Percentiles rank a stretch among this genome's conserved stretches.
phyloP scores from a whole-genome alignment of 306 rosid species.

The Senna tora region DNA sequence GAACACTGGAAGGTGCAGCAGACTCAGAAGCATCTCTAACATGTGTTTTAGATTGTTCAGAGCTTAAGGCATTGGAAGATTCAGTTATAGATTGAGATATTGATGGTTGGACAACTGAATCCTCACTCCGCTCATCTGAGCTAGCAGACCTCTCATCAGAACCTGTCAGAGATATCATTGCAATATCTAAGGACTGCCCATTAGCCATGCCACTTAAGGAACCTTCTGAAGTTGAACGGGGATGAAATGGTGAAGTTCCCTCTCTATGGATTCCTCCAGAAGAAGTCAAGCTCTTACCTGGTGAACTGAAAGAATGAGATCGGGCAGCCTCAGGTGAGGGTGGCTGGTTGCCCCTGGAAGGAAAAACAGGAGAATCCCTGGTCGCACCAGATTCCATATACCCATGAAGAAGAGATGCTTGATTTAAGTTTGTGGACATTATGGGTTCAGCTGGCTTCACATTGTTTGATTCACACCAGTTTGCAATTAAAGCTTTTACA shows the following conservation, averaged over 20 bases:
- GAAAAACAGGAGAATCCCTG: constrained; percentile 62
- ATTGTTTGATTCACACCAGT: constrained; percentile 88
- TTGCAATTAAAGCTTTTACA: constrained; percentile 85
- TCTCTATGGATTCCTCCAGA: constrained; percentile 58
- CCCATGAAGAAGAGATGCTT: constrained; percentile 62
- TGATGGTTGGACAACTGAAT: constrained; percentile 59
- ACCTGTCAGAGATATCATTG: constrained; percentile 50
- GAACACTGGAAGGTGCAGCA: constrained; percentile 54
- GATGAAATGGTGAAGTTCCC: constrained; percentile 73
- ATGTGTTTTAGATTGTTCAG: constrained; percentile 63
- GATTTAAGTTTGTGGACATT: constrained; percentile 53
- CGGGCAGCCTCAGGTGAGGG: constrained; percentile 65
- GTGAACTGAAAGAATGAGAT: constrained; percentile 63
- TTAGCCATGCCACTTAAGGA: constrained; percentile 58
- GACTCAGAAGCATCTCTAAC: constrained; percentile 68
- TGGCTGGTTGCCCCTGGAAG: constrained; percentile 60
- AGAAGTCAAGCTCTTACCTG: constrained; percentile 46
- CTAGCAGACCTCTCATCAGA: constrained; percentile 69
- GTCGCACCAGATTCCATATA: constrained; percentile 59
- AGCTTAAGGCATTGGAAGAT: constrained; percentile 49
- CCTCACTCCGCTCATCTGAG: constrained; percentile 63
- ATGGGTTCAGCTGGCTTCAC: constrained; percentile 77
- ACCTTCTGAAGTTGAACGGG: constrained; percentile 80
- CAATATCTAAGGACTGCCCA: constrained; percentile 60
- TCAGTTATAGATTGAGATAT: constrained; percentile 65